Evolutionary conservation across 2,329 filamentous ascomycete species (phyloP).

Genomic region (Phaeoacremonium minimum): DNA sequence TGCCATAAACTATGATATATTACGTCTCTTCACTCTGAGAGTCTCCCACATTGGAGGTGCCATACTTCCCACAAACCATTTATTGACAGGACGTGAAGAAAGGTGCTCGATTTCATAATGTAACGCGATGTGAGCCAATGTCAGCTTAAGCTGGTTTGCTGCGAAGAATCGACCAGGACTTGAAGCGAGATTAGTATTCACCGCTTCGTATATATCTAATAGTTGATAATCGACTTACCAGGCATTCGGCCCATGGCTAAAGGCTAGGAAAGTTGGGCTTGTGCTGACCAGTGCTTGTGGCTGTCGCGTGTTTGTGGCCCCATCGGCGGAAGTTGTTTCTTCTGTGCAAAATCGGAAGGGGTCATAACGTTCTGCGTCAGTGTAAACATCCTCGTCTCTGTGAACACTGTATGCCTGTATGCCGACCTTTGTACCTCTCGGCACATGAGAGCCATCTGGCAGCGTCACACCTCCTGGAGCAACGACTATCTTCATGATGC

Average conservation of each 20-base stretch:
- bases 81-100: constrained; percentile 1
- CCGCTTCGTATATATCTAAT: background rate
- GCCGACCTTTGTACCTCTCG: constrained; percentile 27
- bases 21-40: constrained; percentile 2
- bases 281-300: constrained; percentile 21
- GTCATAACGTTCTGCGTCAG: constrained; percentile 24
- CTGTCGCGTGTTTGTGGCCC: constrained; percentile 1
- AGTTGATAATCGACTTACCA: constrained; percentile 18
- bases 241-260: constrained; percentile 29
- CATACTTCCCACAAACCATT: constrained; percentile 8
- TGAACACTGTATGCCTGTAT: constrained; percentile 26
- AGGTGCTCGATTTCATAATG: constrained; percentile 28
- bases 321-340: background rate
- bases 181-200: background rate
- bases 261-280: constrained; percentile 26
- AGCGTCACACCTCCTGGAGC: constrained; percentile 23
- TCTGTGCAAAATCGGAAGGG: constrained; percentile 28
- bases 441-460: constrained; percentile 25
- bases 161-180: constrained; percentile 33
- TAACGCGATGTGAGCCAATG: constrained; percentile 24
- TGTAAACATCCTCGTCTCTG: constrained; percentile 24
- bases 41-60: constrained; percentile 5
- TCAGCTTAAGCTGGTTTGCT: constrained; percentile 30
- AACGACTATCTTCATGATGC: constrained; percentile 28
- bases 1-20: no score